Evolutionary conservation across 495 filamentous ascomycete species (phyloP).

Genomic region (Hypoxylon trugodes): DNA sequence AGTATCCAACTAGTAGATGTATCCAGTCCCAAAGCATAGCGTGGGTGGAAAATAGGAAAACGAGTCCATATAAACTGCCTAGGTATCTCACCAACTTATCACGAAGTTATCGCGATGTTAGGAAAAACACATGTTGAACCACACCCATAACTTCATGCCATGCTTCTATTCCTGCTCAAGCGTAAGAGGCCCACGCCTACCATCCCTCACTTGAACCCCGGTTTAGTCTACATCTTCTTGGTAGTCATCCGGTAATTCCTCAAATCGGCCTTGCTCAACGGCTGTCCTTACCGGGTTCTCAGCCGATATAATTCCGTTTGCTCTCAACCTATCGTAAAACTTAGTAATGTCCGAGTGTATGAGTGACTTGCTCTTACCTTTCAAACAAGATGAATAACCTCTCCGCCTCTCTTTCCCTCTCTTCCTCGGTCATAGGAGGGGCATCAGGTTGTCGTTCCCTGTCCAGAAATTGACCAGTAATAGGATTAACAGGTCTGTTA

Average conservation of each 20-base stretch:
- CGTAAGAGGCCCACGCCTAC: no score
- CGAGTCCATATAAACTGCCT: no score
- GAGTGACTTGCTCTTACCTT: slow-evolving; percentile 60
- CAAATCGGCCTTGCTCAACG: slow-evolving; percentile 76
- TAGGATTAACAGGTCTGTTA: slow-evolving; percentile 71
- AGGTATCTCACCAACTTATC: no score
- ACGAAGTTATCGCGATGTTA: no score
- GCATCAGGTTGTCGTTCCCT: slow-evolving; percentile 66
- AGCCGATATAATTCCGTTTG: slow-evolving; percentile 82
- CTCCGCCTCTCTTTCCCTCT: slow-evolving; percentile 94
- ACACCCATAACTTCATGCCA: no score
- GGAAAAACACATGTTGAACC: no score
- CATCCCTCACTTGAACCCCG: not conserved
- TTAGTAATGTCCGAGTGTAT: not conserved
- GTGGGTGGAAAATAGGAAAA: no score
- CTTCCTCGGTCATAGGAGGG: slow-evolving; percentile 84
- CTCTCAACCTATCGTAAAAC: slow-evolving; percentile 70
- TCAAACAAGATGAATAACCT: slow-evolving; percentile 94
- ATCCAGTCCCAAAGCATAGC: no score
- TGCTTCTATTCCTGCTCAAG: no score
- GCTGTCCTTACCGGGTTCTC: slow-evolving; percentile 87
- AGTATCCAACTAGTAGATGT: no score
- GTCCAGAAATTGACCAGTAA: slow-evolving; percentile 87
- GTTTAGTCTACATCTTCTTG: slow-evolving; percentile 51
- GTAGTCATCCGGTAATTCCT: slow-evolving; percentile 67